phyloP scores from a whole-genome alignment of 2,329 filamentous ascomycete genomes.

The Ramularia collo-cygni region DNA sequence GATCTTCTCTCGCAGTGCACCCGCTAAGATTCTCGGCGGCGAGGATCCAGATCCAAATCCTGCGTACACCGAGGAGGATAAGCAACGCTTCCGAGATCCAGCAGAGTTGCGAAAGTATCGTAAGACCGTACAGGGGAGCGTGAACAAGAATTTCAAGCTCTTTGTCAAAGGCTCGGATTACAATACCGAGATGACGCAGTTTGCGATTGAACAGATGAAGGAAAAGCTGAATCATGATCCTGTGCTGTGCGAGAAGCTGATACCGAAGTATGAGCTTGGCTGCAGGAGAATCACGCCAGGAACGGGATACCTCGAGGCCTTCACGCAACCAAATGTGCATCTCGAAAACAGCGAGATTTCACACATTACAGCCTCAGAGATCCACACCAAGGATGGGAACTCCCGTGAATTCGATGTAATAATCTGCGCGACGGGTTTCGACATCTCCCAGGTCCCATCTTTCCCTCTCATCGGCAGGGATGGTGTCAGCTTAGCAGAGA shows the following conservation, averaged over 20 bases:
- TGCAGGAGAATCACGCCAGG: constrained; percentile 46
- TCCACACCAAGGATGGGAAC: constrained; percentile 33
- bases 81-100: constrained; percentile 31
- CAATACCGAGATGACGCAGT: constrained; percentile 43
- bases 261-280: constrained; percentile 39
- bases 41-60: constrained; percentile 20
- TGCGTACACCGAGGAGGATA: constrained; percentile 24
- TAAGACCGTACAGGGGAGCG: constrained; percentile 38
- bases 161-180: constrained; percentile 38
- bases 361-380: constrained; percentile 32
- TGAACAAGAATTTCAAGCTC: constrained; percentile 39
- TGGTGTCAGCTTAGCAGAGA: constrained; percentile 18
- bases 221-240: constrained; percentile 48
- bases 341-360: constrained; percentile 35
- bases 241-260: constrained; percentile 45
- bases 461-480: constrained; percentile 34
- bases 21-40: constrained; percentile 15
- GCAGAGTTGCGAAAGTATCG: constrained; percentile 38
- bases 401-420: constrained; percentile 40
- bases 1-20: constrained; percentile 26
- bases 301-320: constrained; percentile 45
- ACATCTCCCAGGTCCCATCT: constrained; percentile 30
- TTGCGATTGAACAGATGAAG: constrained; percentile 48
- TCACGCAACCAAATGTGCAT: constrained; percentile 40
- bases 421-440: constrained; percentile 39